A percentile compares a stretch with the other conserved stretches of the same genome.
phyloP scores from a whole-genome alignment of 192 early-diverging fungal genomes.

The Linnemannia zychae region DNA sequence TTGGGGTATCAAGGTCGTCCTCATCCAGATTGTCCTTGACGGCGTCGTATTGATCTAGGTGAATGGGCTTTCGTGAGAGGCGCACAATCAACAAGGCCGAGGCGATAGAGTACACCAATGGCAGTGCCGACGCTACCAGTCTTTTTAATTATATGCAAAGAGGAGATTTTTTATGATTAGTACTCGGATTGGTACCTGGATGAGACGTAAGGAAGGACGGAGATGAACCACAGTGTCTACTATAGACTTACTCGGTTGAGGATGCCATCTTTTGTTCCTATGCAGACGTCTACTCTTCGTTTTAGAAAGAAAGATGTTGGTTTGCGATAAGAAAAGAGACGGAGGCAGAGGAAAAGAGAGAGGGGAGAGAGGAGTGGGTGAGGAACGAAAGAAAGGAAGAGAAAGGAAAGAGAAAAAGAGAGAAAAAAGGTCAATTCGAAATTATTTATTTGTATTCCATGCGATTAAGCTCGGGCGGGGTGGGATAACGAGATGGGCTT shows the following conservation, averaged over 20 bases:
- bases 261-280: neutral
- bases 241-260: neutral
- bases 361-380: neutral
- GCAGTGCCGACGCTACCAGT: neutral
- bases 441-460: neutral
- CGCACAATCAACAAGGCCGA: neutral
- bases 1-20: neutral
- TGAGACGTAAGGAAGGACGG: neutral
- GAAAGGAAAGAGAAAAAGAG: neutral
- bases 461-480: neutral
- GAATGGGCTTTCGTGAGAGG: constrained; percentile 6
- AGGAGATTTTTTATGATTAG: neutral
- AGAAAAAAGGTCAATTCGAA: neutral
- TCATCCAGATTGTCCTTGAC: neutral
- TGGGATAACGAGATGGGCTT: neutral
- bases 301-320: neutral
- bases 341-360: neutral
- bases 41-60: neutral
- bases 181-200: neutral
- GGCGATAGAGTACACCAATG: neutral
- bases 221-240: neutral
- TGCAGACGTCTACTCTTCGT: neutral
- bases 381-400: neutral
- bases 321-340: neutral
- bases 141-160: neutral